Evolutionary conservation across 805 yeast genomes (phyloP), one percentile per base, ranked within the genome.

Genomic region (Myxozyma melibiosi): DNA sequence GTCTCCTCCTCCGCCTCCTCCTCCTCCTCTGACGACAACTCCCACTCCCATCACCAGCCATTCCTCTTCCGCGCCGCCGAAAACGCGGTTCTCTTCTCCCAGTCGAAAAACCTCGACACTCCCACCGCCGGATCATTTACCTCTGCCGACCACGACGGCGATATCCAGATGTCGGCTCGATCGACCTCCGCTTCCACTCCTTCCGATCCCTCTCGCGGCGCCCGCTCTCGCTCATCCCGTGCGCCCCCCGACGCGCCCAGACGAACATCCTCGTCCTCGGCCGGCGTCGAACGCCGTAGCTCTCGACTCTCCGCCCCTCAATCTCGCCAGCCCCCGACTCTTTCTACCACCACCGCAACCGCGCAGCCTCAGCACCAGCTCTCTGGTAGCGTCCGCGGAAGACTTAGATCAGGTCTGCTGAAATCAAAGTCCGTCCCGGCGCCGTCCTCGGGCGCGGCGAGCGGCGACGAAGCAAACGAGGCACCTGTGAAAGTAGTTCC

Each of bases 221-320:
- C 42, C 3, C 28, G 51, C 16, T 37, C 46, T 13, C 28, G 53
- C 16, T 34, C 47, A 27, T 20, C 37, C 3, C 55, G 49, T 28
- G 53, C n/a, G n/a, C n/a, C n/a, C 1, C 62, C 62, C 9, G 55
- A 56, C 30, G 56, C 60, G 24, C 56, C 60, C 6, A 33, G 55
- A 20, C 55, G 62, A 27, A 28, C 33, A 7, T 27, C 35, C 5
- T 38, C 57, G 14, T 13, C 47, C 31, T 6, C 28, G 18, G 6
- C 47, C 24, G 47, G 24, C 16, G n/a, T 24, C 14, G 30, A 31
- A 14, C 41, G 53, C 13, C 27, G 47, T 16, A 50, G 46, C 37
- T 31, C 53, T 4, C 33, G 53, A 39, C 30, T 50, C 13, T 16
- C 37, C 5, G 44, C 20, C 8, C 16, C 39, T 35, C 46, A 24